Evolutionary conservation across 2,329 filamentous ascomycete genomes (phyloP).

Genomic region (Dactylella cylindrospora): DNA sequence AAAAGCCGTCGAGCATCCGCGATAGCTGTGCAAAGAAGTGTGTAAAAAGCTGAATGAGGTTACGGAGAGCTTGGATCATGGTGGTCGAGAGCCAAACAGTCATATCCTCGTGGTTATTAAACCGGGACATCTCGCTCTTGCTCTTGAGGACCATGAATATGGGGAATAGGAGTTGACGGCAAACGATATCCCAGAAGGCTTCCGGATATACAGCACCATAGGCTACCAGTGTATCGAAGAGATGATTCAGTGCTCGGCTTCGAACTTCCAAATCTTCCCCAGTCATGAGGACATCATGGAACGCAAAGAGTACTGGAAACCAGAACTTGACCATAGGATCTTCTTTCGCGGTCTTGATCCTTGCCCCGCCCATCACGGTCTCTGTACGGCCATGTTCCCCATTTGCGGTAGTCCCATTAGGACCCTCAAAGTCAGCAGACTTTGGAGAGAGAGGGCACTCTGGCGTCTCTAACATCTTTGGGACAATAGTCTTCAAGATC

Average conservation of each 20-base stretch:
- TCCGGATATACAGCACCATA: slow-evolving; percentile 89
- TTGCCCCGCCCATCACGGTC: slow-evolving; percentile 13
- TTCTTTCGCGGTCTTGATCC: slow-evolving; percentile 63
- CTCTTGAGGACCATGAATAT: slow-evolving; percentile 98
- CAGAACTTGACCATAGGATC: slow-evolving; percentile 89
- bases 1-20: slow-evolving; percentile 97
- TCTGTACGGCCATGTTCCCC: slow-evolving; percentile 20
- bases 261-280: slow-evolving; percentile 96
- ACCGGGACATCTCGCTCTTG: slow-evolving; percentile 93
- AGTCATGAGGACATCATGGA: slow-evolving; percentile 98
- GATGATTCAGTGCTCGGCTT: slow-evolving; percentile 83
- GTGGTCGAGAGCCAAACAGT: slow-evolving; percentile 99
- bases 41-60: slow-evolving; percentile 98
- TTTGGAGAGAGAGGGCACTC: slow-evolving; percentile 85
- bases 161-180: slow-evolving; percentile 93
- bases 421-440: slow-evolving; percentile 57
- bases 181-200: slow-evolving; percentile 98
- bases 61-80: slow-evolving; percentile 96
- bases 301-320: slow-evolving; percentile 97
- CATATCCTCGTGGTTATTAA: slow-evolving; percentile 90
- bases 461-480: slow-evolving; percentile 90
- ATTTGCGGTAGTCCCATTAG: slow-evolving; percentile 51
- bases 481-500: slow-evolving; percentile 86
- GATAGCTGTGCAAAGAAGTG: slow-evolving; percentile 96
- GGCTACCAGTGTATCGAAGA: slow-evolving; percentile 87